Percentiles rank a stretch among this genome's conserved stretches.
phyloP scores from a whole-genome alignment of 139 green algal genomes.

The Desmodesmus armatus region DNA sequence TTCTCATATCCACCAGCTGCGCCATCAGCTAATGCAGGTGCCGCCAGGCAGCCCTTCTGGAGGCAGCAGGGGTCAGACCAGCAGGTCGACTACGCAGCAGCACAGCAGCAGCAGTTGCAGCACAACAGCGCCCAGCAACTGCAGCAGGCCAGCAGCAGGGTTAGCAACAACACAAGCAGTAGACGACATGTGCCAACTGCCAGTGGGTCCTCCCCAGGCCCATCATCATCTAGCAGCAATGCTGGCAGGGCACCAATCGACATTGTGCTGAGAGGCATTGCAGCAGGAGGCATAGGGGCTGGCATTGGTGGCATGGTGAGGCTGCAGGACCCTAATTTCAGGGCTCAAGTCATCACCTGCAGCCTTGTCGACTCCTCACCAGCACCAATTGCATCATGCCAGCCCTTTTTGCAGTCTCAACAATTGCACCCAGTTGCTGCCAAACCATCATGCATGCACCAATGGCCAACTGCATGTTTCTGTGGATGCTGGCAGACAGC shows the following conservation, averaged over 20 bases:
- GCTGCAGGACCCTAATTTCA: no score
- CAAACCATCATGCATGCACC: no score
- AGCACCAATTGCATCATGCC: no score
- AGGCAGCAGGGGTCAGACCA: neutral
- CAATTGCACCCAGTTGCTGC: no score
- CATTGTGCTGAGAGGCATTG: neutral
- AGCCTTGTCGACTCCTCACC: no score
- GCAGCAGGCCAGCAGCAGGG: neutral
- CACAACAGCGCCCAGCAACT: neutral
- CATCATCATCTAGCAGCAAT: no score
- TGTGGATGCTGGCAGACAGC: no score
- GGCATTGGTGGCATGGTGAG: slow-evolving; percentile 31
- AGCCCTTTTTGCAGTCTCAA: no score
- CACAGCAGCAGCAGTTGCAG: neutral
- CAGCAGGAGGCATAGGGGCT: slow-evolving; percentile 15
- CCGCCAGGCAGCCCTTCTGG: no score
- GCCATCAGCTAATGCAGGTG: neutral
- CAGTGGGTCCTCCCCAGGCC: neutral
- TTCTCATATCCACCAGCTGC: slow-evolving; percentile 20
- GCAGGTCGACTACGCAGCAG: no score
- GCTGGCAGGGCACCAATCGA: neutral
- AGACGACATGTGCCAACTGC: slow-evolving; percentile 20
- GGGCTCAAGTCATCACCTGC: no score
- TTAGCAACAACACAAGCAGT: neutral
- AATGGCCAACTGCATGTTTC: no score